Percentiles rank a stretch among this genome's conserved stretches.
phyloP scores from a whole-genome alignment of 495 filamentous ascomycete species.

The Neurospora sp. region DNA sequence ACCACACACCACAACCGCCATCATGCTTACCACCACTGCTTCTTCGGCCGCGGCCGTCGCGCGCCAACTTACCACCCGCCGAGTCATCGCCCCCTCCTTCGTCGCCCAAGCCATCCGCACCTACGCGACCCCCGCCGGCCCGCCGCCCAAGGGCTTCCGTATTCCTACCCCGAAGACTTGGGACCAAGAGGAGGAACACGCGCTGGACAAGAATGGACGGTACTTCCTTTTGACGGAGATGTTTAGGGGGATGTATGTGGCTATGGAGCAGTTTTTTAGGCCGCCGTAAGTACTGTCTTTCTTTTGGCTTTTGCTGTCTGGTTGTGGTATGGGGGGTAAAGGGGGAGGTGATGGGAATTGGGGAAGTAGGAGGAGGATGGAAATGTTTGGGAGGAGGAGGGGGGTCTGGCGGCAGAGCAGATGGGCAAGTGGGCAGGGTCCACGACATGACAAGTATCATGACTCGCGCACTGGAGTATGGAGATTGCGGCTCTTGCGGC shows the following conservation, averaged over 20 bases:
- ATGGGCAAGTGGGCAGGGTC: background rate
- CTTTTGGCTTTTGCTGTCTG: background rate
- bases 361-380: too few relatives aligned
- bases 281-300: slow-evolving; percentile 63
- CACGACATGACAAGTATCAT: background rate
- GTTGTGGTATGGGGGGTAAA: too few relatives aligned
- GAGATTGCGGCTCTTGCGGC: background rate
- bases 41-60: slow-evolving; percentile 25
- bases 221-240: slow-evolving; percentile 95
- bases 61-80: slow-evolving; percentile 24
- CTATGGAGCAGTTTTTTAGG: slow-evolving; percentile 95
- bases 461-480: background rate
- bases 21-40: slow-evolving; percentile 7
- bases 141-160: slow-evolving; percentile 69
- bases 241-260: slow-evolving; percentile 93
- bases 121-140: slow-evolving; percentile 68
- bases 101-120: slow-evolving; percentile 27
- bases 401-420: too few relatives aligned
- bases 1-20: background rate
- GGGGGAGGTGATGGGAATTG: too few relatives aligned
- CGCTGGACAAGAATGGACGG: slow-evolving; percentile 72
- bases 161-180: slow-evolving; percentile 55
- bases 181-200: slow-evolving; percentile 59
- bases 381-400: too few relatives aligned
- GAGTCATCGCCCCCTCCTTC: slow-evolving; percentile 18